Conservation (phyloP, 2,329 filamentous ascomycete genomes). For the Penicillium sp. region DNA sequence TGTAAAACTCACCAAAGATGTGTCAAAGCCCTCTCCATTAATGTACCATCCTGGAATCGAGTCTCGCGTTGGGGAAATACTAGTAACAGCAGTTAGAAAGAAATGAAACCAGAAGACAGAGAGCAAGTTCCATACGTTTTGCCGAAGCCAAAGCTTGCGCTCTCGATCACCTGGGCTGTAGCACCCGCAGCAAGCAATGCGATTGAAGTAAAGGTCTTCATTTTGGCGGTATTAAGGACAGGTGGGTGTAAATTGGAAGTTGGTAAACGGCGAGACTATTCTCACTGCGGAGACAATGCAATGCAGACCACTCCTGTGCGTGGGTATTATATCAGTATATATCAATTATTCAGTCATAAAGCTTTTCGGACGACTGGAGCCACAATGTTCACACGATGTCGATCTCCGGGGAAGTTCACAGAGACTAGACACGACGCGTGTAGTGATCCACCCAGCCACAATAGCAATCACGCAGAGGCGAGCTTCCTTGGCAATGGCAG, state of each 20-base stretch:
- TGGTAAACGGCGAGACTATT: neutral
- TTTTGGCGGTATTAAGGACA: slow-evolving; percentile 27
- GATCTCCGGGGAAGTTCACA: slow-evolving; percentile 25
- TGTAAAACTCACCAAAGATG: slow-evolving; percentile 48
- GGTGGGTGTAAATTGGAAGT: neutral
- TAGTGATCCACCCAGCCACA: slow-evolving; percentile 49
- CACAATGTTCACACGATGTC: slow-evolving; percentile 16
- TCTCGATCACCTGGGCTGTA: slow-evolving; percentile 67
- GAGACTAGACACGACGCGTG: slow-evolving; percentile 37
- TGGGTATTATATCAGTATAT: neutral
- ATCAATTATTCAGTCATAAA: slow-evolving; percentile 6
- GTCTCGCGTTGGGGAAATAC: slow-evolving; percentile 59
- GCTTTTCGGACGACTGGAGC: slow-evolving; percentile 7
- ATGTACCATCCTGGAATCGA: slow-evolving; percentile 58
- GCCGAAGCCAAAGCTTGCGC: slow-evolving; percentile 75
- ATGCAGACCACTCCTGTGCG: neutral
- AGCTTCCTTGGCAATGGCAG: slow-evolving; percentile 52
- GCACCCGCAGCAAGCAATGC: slow-evolving; percentile 51
- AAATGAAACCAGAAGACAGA: neutral
- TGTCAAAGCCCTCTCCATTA: slow-evolving; percentile 55
- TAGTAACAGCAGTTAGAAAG: slow-evolving; percentile 32
- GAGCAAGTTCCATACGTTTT: slow-evolving; percentile 51
- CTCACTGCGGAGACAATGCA: slow-evolving; percentile 1
- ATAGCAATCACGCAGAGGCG: slow-evolving; percentile 52
- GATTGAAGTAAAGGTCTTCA: slow-evolving; percentile 44